These are phyloP conservation scores for Sarocladiaceae sp. DNA, from an alignment of 2,329 filamentous ascomycete genomes.

Conservation along the genomic window DNA sequence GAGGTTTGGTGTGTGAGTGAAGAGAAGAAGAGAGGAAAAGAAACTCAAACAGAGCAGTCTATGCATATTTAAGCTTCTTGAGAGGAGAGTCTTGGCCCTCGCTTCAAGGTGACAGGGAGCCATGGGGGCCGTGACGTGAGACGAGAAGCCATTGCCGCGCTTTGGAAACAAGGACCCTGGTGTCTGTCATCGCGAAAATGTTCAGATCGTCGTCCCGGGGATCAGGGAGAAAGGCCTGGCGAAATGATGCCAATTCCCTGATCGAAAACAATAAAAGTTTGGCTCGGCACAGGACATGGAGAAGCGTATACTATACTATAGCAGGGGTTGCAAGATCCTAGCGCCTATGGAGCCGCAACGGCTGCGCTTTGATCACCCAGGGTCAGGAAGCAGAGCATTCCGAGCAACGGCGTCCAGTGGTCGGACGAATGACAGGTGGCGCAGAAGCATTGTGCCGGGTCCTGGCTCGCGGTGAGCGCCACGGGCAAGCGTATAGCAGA, in stretches of 20 bases:
- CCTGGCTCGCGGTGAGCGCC: neutral
- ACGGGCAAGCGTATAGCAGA: too few relatives aligned
- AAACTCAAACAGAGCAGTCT: neutral
- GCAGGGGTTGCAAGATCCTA: neutral
- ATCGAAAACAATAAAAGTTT: neutral
- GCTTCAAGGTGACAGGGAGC: too few relatives aligned
- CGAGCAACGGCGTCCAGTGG: neutral
- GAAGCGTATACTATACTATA: neutral
- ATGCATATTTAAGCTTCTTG: slow-evolving; percentile 5
- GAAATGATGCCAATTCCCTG: neutral
- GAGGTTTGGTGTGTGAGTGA: neutral
- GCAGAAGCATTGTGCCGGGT: neutral
- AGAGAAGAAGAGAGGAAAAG: neutral
- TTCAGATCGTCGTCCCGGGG: slow-evolving; percentile 7
- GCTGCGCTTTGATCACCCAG: slow-evolving; percentile 1
- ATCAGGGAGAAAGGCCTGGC: neutral
- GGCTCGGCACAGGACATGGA: neutral
- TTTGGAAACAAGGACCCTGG: neutral
- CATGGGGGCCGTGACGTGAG: neutral
- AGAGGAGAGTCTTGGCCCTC: neutral
- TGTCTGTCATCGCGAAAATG: slow-evolving; percentile 6
- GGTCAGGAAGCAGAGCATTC: neutral
- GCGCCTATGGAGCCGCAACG: neutral
- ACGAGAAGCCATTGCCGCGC: neutral
- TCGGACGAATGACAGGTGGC: slow-evolving; percentile 3